Evolutionary conservation across 179 eudicot genomes (phyloP).

Genomic region (Gypsophila paniculata): DNA sequence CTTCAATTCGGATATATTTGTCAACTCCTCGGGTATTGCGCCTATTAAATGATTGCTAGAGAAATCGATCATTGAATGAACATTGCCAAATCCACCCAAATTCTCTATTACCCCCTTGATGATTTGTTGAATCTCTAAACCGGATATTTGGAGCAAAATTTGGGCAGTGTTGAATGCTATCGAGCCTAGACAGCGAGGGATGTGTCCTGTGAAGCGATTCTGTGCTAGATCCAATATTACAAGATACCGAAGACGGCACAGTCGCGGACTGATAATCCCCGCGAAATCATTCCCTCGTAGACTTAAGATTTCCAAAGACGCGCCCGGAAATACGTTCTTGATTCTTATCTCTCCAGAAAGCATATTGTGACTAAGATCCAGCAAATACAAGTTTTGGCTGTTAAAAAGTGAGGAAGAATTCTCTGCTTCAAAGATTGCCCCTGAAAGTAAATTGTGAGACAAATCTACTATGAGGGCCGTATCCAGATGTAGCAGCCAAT

Average conservation of each 20-base stretch:
- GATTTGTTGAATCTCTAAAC: constrained; percentile 3
- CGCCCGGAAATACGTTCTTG: neutral
- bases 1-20: constrained; percentile 5
- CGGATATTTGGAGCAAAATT: neutral
- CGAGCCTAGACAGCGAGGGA: constrained; percentile 17
- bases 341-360: constrained; percentile 2
- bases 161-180: neutral
- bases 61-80: neutral
- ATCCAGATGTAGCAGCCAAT: neutral
- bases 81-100: neutral
- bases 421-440: constrained; percentile 1
- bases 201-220: constrained; percentile 7
- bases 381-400: neutral
- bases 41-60: constrained; percentile 14
- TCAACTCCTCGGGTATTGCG: constrained; percentile 10
- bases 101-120: constrained; percentile 6
- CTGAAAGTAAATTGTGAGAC: constrained; percentile 1
- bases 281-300: constrained; percentile 12
- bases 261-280: neutral
- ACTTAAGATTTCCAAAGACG: neutral
- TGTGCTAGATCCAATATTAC: constrained; percentile 6
- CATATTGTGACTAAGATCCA: constrained; percentile 8
- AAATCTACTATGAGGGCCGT: neutral
- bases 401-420: constrained; percentile 8
- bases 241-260: constrained; percentile 1